These are phyloP conservation scores for Pseudogymnoascus sp. DNA, from an alignment of 2,329 filamentous ascomycete genomes.

Conservation along the genomic window DNA sequence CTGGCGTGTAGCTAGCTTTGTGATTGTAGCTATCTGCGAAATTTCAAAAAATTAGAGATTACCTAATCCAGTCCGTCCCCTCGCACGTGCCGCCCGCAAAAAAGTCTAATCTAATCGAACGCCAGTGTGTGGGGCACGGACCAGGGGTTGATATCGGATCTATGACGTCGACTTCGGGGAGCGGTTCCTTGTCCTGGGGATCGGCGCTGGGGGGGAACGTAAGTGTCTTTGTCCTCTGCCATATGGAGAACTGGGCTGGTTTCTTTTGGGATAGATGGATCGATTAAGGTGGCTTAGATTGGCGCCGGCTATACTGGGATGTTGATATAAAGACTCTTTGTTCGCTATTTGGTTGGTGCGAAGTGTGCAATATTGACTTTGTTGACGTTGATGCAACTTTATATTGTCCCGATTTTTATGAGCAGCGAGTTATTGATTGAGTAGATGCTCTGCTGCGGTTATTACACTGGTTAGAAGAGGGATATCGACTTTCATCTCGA, in stretches of 20 bases:
- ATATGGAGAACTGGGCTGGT: not conserved
- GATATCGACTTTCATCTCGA: not conserved
- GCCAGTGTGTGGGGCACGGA: not conserved
- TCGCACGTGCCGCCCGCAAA: not conserved
- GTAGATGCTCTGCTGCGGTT: not conserved
- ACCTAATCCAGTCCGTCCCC: not conserved
- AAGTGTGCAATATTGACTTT: too few relatives aligned
- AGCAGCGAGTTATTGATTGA: not conserved
- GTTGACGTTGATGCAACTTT: not conserved
- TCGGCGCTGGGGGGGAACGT: not conserved
- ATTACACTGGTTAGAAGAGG: not conserved
- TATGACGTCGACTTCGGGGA: not conserved
- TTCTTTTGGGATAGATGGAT: not conserved
- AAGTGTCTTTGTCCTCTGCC: not conserved
- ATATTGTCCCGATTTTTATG: not conserved
- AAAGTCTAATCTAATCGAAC: not conserved
- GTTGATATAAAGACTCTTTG: not conserved
- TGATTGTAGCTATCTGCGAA: not conserved
- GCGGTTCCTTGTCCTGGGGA: not conserved
- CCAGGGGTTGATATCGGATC: not conserved
- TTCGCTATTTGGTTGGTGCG: not conserved
- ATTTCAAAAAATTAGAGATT: not conserved
- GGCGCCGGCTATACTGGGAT: not conserved
- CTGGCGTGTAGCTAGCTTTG: not conserved
- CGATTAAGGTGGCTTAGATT: not conserved